These are phyloP conservation scores for Xylaria arbuscula DNA, from an alignment of 2,329 filamentous ascomycete genomes.

Conservation along the genomic window DNA sequence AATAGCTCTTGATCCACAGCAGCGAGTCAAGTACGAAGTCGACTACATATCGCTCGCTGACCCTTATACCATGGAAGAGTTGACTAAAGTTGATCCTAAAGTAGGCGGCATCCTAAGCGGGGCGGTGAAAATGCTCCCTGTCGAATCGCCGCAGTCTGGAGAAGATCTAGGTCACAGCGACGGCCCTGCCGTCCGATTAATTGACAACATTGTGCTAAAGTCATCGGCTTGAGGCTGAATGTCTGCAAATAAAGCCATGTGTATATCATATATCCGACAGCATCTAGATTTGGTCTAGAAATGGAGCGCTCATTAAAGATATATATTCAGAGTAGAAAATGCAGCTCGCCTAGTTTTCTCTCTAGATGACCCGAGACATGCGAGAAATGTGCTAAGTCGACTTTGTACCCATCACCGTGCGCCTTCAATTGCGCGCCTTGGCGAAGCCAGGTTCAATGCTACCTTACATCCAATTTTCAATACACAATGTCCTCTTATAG, in stretches of 20 bases:
- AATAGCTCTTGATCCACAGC: constrained; percentile 64
- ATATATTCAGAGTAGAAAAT: neutral
- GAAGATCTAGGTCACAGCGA: constrained; percentile 81
- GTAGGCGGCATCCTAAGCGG: constrained; percentile 88
- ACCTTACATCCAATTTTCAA: neutral
- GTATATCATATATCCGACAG: neutral
- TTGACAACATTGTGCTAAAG: constrained; percentile 88
- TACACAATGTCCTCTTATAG: too few species aligned
- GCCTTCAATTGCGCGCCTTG: too few species aligned
- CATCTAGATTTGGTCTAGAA: neutral
- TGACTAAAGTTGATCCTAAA: constrained; percentile 74
- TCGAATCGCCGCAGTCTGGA: constrained; percentile 74
- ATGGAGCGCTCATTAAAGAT: neutral
- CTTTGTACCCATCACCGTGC: too few species aligned
- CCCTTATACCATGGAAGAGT: constrained; percentile 82
- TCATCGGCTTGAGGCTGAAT: constrained; percentile 47
- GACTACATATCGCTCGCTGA: constrained; percentile 95
- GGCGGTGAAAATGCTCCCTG: constrained; percentile 87
- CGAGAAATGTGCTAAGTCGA: neutral
- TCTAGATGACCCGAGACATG: neutral
- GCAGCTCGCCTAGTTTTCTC: neutral
- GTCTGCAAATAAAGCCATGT: neutral
- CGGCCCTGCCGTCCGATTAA: constrained; percentile 83
- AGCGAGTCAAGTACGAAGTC: constrained; percentile 80
- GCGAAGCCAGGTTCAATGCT: neutral